Conservation (phyloP, 441 rosid species). For the Pelargonium cotyledonis region DNA sequence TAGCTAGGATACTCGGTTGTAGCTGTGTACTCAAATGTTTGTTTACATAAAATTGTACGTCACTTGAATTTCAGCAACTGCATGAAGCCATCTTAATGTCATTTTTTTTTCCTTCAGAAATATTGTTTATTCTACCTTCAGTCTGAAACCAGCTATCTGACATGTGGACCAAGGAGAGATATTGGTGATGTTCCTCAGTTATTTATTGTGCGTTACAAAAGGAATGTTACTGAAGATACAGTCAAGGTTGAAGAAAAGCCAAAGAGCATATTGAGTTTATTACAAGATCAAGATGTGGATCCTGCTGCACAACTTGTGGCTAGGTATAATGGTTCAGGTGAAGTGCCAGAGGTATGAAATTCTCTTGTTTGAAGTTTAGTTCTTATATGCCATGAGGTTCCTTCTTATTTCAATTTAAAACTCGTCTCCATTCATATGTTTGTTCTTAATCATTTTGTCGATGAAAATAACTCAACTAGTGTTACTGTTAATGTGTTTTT, state of each 20-base stretch:
- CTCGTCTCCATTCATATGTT: too few species aligned
- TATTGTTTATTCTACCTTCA: constrained; percentile 87
- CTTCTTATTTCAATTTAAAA: constrained; percentile 5
- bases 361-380: constrained; percentile 2
- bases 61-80: neutral
- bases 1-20: neutral
- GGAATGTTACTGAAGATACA: constrained; percentile 56
- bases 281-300: constrained; percentile 55
- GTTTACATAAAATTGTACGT: neutral
- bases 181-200: constrained; percentile 66
- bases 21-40: neutral
- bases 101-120: constrained; percentile 43
- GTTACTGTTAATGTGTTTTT: neutral
- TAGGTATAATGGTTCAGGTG: constrained; percentile 67
- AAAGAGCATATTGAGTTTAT: constrained; percentile 44
- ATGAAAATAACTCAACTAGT: neutral
- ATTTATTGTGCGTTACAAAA: constrained; percentile 79
- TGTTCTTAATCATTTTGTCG: too few species aligned
- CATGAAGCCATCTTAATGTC: neutral
- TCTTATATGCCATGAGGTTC: constrained; percentile 7
- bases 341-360: constrained; percentile 54
- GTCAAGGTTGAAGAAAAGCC: constrained; percentile 39
- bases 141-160: constrained; percentile 74
- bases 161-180: constrained; percentile 89
- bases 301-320: constrained; percentile 92